A percentile compares a stretch with the other conserved stretches of the same genome.
Evolutionary conservation across 2,329 filamentous ascomycete genomes (phyloP).

Genomic region (Arthrobotrys megalospora): DNA sequence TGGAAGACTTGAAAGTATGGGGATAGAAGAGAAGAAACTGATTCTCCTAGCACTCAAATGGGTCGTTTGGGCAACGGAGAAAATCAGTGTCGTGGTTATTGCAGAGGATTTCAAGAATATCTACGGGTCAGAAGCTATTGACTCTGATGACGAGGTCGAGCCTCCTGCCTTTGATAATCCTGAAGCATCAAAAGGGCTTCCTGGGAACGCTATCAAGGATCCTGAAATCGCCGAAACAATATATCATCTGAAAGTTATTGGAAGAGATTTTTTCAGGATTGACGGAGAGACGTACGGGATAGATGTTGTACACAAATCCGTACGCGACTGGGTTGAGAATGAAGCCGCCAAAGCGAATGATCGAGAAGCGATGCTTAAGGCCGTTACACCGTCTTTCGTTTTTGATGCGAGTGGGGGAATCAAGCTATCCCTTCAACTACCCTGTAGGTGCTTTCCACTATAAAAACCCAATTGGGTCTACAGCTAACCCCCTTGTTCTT

Average conservation of each 20-base stretch:
- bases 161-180: neutral
- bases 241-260: conserved; percentile 27
- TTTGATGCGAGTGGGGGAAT: conserved; percentile 1
- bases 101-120: conserved; percentile 35
- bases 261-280: conserved; percentile 45
- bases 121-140: neutral
- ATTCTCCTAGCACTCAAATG: conserved; percentile 30
- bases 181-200: neutral
- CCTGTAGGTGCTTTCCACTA: neutral
- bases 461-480: neutral
- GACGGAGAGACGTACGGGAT: conserved; percentile 6
- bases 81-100: conserved; percentile 22
- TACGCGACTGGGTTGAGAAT: conserved; percentile 44
- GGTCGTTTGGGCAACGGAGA: conserved; percentile 6
- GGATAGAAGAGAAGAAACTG: conserved; percentile 7
- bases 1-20: conserved; percentile 21
- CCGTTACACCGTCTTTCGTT: neutral
- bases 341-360: conserved; percentile 2
- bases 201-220: conserved; percentile 1
- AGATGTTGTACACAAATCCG: conserved; percentile 40
- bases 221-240: conserved; percentile 42
- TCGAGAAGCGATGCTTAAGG: neutral
- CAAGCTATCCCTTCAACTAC: conserved; percentile 17
- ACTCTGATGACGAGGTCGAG: neutral
- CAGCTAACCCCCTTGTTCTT: neutral